A percentile compares a stretch with the other conserved stretches of the same genome.
Conservation (phyloP, 2,329 filamentous ascomycete species). For the Fusarium brachygibbosum region DNA sequence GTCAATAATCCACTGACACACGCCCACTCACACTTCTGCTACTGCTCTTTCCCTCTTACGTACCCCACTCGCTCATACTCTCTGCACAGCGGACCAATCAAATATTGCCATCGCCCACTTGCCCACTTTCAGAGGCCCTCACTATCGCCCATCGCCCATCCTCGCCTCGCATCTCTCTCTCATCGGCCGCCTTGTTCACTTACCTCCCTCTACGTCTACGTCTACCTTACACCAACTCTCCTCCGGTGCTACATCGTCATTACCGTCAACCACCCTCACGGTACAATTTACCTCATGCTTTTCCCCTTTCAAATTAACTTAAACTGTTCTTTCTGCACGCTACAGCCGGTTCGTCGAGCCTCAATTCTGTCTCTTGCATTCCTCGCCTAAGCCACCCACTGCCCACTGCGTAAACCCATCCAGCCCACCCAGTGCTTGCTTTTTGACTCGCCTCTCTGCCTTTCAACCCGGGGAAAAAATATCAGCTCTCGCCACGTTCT, state of each 20-base stretch:
- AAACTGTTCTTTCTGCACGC: slow-evolving; percentile 28
- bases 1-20: slow-evolving; percentile 47
- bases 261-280: slow-evolving; percentile 32
- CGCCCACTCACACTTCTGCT: slow-evolving; percentile 40
- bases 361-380: slow-evolving; percentile 43
- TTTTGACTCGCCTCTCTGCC: slow-evolving; percentile 43
- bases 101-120: slow-evolving; percentile 21
- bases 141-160: slow-evolving; percentile 45
- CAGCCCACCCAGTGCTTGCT: slow-evolving; percentile 40
- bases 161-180: slow-evolving; percentile 47
- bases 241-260: slow-evolving; percentile 40
- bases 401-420: slow-evolving; percentile 39
- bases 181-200: slow-evolving; percentile 44
- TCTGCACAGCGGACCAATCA: slow-evolving; percentile 19
- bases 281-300: slow-evolving; percentile 28
- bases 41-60: slow-evolving; percentile 39
- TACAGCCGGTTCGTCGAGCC: slow-evolving; percentile 36
- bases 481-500: slow-evolving; percentile 61
- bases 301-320: slow-evolving; percentile 19
- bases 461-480: slow-evolving; percentile 46
- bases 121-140: slow-evolving; percentile 43
- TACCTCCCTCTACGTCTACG: slow-evolving; percentile 30
- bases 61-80: slow-evolving; percentile 38
- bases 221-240: slow-evolving; percentile 39
- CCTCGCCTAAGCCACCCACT: slow-evolving; percentile 44